Conservation (phyloP, 2,329 filamentous ascomycete species). For the Ambrosiella beaveri region DNA sequence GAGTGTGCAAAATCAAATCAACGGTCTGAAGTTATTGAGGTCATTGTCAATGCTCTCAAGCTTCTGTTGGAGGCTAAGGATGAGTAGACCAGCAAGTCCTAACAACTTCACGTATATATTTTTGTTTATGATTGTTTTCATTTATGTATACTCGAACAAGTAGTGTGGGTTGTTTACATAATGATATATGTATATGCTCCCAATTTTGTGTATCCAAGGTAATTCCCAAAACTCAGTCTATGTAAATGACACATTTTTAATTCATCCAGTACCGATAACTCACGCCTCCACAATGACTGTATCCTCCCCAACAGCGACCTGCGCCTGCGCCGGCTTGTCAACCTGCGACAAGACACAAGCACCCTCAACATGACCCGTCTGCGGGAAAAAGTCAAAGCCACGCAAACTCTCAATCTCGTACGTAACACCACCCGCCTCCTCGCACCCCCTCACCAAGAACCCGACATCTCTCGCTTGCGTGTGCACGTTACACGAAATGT, state of each 20-base stretch:
- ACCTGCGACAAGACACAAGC: constrained; percentile 17
- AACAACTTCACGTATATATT: not conserved
- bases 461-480: constrained; percentile 91
- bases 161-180: not conserved
- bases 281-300: not conserved
- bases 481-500: constrained; percentile 96
- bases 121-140: too few relatives aligned
- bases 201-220: not conserved
- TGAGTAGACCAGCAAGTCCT: not conserved
- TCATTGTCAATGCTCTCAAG: constrained; percentile 58
- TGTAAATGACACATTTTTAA: not conserved
- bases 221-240: not conserved
- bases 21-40: constrained; percentile 50
- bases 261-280: not conserved
- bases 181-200: not conserved
- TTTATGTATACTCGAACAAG: too few relatives aligned
- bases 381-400: constrained; percentile 96
- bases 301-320: not conserved
- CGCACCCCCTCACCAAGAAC: constrained; percentile 56
- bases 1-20: constrained; percentile 51
- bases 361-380: constrained; percentile 56
- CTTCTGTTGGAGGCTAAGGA: constrained; percentile 32
- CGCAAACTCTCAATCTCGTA: constrained; percentile 83
- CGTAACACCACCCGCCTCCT: constrained; percentile 21
- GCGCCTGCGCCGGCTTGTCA: not conserved